phyloP scores from a whole-genome alignment of 495 filamentous ascomycete species.

The Hypoxylon trugodes region DNA sequence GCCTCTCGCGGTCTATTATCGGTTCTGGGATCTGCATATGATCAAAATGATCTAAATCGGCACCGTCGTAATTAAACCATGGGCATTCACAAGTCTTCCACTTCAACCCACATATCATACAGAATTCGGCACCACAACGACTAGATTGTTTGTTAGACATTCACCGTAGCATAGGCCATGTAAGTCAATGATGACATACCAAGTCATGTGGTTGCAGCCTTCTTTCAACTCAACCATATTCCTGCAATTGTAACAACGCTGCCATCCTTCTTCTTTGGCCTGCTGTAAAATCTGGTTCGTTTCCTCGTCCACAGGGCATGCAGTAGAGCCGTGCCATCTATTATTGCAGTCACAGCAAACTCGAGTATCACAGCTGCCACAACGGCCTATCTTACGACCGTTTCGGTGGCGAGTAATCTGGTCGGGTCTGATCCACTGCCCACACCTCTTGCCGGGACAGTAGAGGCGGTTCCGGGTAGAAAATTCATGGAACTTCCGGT shows the following conservation, averaged over 20 bases:
- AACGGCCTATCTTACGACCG: constrained; percentile 65
- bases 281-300: constrained; percentile 69
- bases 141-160: constrained; percentile 47
- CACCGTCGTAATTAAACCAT: constrained; percentile 74
- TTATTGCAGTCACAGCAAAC: constrained; percentile 78
- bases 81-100: constrained; percentile 88
- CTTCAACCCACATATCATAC: constrained; percentile 77
- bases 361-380: constrained; percentile 72
- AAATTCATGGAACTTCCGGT: constrained; percentile 76
- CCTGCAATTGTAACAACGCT: constrained; percentile 78
- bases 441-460: constrained; percentile 74
- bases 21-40: constrained; percentile 63
- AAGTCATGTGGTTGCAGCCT: constrained; percentile 88
- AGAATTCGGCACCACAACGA: constrained; percentile 82
- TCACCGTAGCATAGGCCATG: neutral
- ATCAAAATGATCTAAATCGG: constrained; percentile 65
- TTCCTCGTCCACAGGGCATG: constrained; percentile 77
- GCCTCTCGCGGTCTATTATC: constrained; percentile 39
- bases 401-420: constrained; percentile 63
- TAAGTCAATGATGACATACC: constrained; percentile 58
- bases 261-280: constrained; percentile 77
- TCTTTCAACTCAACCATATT: constrained; percentile 80
- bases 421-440: constrained; percentile 76
- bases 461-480: constrained; percentile 77
- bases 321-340: constrained; percentile 71